Conservation (phyloP, 1,284 basidiomycete genomes). For the Boletus albobrunnescens region DNA sequence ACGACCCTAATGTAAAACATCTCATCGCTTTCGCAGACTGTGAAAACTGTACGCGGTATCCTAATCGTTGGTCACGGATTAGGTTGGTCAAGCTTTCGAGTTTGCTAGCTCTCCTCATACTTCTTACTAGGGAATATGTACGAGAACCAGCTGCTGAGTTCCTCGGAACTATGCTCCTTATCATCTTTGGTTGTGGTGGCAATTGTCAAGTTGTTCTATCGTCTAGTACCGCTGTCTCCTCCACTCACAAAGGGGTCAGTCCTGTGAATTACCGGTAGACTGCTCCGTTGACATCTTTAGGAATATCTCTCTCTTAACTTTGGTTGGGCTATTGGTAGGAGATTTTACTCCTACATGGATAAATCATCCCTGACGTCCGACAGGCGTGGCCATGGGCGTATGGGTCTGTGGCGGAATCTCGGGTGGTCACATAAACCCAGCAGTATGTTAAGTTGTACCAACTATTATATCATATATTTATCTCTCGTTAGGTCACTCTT, state of each 20-base stretch:
- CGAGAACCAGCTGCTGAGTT: constrained; percentile 69
- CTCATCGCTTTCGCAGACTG: constrained; percentile 29
- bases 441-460: constrained; percentile 39
- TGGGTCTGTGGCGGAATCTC: constrained; percentile 66
- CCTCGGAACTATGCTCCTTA: constrained; percentile 60
- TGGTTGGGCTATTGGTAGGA: constrained; percentile 63
- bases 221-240: constrained; percentile 45
- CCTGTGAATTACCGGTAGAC: neutral
- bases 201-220: constrained; percentile 63
- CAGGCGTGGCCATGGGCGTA: constrained; percentile 57
- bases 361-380: constrained; percentile 1
- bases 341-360: constrained; percentile 2
- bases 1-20: constrained; percentile 1
- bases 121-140: constrained; percentile 37
- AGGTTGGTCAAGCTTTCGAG: constrained; percentile 39
- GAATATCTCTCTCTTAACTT: constrained; percentile 55
- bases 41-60: constrained; percentile 32
- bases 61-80: constrained; percentile 54
- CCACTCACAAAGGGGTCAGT: constrained; percentile 61
- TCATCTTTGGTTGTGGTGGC: constrained; percentile 63
- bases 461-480: constrained; percentile 10
- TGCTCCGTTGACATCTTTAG: constrained; percentile 34
- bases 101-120: neutral
- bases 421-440: constrained; percentile 78
- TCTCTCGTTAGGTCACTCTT: constrained; percentile 52